phyloP scores from a whole-genome alignment of 345 rosid species.

The Hypericum perforatum region DNA sequence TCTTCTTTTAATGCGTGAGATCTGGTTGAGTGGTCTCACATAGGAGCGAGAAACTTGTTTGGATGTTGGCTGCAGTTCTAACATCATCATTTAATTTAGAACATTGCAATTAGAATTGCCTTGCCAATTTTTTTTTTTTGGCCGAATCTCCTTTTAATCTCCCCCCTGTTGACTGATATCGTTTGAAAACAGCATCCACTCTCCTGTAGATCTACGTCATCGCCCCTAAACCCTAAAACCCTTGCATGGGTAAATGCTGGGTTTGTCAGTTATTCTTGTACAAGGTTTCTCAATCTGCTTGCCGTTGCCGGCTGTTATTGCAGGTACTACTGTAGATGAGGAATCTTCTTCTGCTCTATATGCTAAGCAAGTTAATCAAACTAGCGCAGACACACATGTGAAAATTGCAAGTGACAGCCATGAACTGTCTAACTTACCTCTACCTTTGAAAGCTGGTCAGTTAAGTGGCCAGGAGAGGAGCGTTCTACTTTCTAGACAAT shows the following conservation, averaged over 20 bases:
- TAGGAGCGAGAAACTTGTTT: too few species aligned
- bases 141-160: too few species aligned
- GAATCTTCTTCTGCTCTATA: constrained; percentile 38
- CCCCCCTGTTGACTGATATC: too few species aligned
- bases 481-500: constrained; percentile 19
- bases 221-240: too few species aligned
- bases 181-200: too few species aligned
- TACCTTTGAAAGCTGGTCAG: constrained; percentile 25
- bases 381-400: constrained; percentile 32
- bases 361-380: constrained; percentile 38
- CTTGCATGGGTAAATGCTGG: not conserved
- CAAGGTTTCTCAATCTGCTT: not conserved
- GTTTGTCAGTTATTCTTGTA: constrained; percentile 4
- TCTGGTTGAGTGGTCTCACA: too few species aligned
- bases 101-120: too few species aligned
- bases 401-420: constrained; percentile 32
- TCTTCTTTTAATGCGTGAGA: too few species aligned
- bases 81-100: too few species aligned
- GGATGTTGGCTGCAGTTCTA: too few species aligned
- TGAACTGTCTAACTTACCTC: constrained; percentile 33
- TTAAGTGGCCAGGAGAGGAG: constrained; percentile 33
- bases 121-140: too few species aligned
- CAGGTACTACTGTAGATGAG: constrained; percentile 29
- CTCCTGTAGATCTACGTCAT: too few species aligned
- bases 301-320: constrained; percentile 12